Conservation (phyloP, 768 basidiomycete genomes). For the Pleurotus eryngii region DNA sequence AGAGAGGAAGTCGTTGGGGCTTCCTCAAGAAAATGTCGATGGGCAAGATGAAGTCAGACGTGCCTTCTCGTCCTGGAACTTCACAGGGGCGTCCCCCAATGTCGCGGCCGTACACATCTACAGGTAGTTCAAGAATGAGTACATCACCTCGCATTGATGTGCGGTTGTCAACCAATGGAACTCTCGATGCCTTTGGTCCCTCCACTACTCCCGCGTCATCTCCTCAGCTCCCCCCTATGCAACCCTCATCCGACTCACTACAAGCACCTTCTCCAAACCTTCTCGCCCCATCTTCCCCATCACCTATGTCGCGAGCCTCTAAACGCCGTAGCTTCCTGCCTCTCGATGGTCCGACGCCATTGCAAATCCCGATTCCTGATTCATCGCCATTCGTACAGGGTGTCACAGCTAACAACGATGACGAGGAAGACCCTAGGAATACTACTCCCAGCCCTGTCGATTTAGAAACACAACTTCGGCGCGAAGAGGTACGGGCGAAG, state of each 20-base stretch:
- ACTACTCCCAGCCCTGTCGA: constrained; percentile 43
- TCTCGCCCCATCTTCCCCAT: constrained; percentile 40
- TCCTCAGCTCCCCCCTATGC: not conserved
- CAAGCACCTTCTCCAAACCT: constrained; percentile 28
- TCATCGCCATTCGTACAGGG: constrained; percentile 58
- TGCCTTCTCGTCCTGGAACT: constrained; percentile 41
- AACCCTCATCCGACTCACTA: constrained; percentile 22
- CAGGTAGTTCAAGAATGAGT: constrained; percentile 27
- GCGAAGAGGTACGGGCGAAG: constrained; percentile 68
- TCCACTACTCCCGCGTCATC: constrained; percentile 22
- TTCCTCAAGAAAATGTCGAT: constrained; percentile 99
- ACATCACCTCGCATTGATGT: constrained; percentile 63
- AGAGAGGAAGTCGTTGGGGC: constrained; percentile 83
- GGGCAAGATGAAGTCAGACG: constrained; percentile 81
- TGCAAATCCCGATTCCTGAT: constrained; percentile 62
- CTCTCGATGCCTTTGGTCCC: constrained; percentile 46
- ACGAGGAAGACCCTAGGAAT: constrained; percentile 20
- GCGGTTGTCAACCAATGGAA: constrained; percentile 69
- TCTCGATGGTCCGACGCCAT: constrained; percentile 62
- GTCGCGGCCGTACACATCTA: constrained; percentile 27
- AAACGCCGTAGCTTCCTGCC: constrained; percentile 90
- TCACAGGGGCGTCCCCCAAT: constrained; percentile 18
- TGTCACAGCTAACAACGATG: constrained; percentile 40
- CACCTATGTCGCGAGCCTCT: constrained; percentile 39
- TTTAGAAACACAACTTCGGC: constrained; percentile 50